Evolutionary conservation across 306 rosid species (phyloP).

Genomic region (barrel medic (Medicago truncatula)): MtrunA17r5.0-ANR NC_053043.1:21747001-21747500

Average conservation of each 20-base stretch:
- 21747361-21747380: constrained; percentile 41
- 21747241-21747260: constrained; percentile 12
- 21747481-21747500: constrained; percentile 36
- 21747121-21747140: constrained; percentile 10
- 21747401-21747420: constrained; percentile 27
- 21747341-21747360: constrained; percentile 43
- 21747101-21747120: neutral
- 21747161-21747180: too few relatives aligned
- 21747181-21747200: constrained; percentile 27
- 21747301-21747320: neutral
- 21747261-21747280: constrained; percentile 16
- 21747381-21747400: neutral
- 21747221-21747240: constrained; percentile 21
- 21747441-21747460: constrained; percentile 30
- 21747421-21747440: constrained; percentile 7
- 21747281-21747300: too few relatives aligned
- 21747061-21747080: neutral
- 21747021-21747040: neutral
- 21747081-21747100: neutral
- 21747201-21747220: constrained; percentile 68
- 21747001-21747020: constrained; percentile 6
- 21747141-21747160: too few relatives aligned
- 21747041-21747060: neutral
- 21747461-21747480: constrained; percentile 51
- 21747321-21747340: constrained; percentile 39